Evolutionary conservation across 805 yeast genomes (phyloP).

Genomic region (Yarrowia sp.): DNA sequence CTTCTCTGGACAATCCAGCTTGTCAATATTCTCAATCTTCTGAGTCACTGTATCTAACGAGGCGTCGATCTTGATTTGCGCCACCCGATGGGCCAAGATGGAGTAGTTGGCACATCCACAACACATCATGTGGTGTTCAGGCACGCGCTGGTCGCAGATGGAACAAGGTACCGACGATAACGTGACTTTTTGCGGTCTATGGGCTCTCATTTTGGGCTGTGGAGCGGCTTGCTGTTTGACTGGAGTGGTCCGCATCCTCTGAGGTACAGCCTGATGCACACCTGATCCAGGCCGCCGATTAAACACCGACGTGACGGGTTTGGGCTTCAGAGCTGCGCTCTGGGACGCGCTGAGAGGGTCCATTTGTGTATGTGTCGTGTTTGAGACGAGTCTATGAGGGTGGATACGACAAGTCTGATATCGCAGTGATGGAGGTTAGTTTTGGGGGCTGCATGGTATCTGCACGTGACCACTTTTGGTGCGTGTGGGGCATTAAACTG

Average conservation of each 20-base stretch:
- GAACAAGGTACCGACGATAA: conserved; percentile 15
- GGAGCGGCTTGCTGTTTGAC: conserved; percentile 5
- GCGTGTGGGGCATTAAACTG: conserved; percentile 13
- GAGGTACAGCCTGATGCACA: conserved; percentile 27
- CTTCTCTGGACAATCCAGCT: conserved; percentile 1
- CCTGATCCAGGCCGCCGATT: conserved; percentile 20
- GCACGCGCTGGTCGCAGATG: conserved; percentile 28
- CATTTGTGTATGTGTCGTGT: background rate
- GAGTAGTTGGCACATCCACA: conserved; percentile 32
- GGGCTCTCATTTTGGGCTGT: conserved; percentile 5
- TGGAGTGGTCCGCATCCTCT: conserved; percentile 16
- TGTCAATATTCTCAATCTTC: conserved; percentile 32
- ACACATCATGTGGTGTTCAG: conserved; percentile 32
- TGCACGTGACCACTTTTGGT: conserved; percentile 30
- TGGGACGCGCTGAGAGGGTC: conserved; percentile 37
- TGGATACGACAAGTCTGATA: background rate
- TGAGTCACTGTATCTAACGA: conserved; percentile 8
- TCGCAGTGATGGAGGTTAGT: conserved; percentile 27
- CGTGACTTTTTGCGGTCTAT: conserved; percentile 13
- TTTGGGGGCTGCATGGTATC: conserved; percentile 30
- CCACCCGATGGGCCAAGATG: conserved; percentile 31
- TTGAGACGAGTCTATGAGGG: background rate
- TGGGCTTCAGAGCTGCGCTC: conserved; percentile 34
- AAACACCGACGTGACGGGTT: conserved; percentile 37
- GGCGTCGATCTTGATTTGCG: conserved; percentile 35